These are phyloP conservation scores for Rugosomyces carneus DNA, from an alignment of 1,284 basidiomycete genomes.

Conservation along the genomic window DNA sequence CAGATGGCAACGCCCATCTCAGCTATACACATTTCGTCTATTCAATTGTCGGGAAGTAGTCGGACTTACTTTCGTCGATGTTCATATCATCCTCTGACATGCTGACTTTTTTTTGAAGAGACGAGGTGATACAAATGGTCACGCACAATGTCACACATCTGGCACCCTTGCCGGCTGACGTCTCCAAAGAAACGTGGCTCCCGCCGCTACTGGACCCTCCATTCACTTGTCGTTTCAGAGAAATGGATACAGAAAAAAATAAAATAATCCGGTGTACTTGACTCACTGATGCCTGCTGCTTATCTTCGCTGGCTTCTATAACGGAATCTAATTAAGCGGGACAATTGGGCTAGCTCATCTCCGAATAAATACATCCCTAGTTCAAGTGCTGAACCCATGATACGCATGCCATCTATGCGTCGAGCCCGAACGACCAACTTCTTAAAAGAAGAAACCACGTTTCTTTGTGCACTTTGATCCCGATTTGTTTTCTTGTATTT, in stretches of 20 bases:
- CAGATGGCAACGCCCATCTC: slow-evolving; percentile 60
- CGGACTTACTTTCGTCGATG: slow-evolving; percentile 66
- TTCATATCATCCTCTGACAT: slow-evolving; percentile 90
- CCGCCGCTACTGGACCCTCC: slow-evolving; percentile 1
- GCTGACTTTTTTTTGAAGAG: slow-evolving; percentile 17
- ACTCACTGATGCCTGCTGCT: no score
- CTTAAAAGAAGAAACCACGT: background rate
- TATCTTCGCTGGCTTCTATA: no score
- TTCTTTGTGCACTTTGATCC: background rate
- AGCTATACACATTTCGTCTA: slow-evolving; percentile 28
- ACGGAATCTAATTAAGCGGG: no score
- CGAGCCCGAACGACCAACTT: background rate
- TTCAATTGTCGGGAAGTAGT: background rate
- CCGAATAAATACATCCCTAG: background rate
- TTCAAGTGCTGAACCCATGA: background rate
- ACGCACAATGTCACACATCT: slow-evolving; percentile 10
- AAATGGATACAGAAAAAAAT: slow-evolving; percentile 4
- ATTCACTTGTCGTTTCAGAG: background rate
- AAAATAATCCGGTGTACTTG: background rate
- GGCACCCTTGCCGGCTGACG: background rate
- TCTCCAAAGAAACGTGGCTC: slow-evolving; percentile 9
- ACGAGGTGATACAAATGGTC: slow-evolving; percentile 15
- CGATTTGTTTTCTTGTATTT: background rate
- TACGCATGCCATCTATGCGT: background rate
- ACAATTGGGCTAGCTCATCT: background rate